phyloP scores from a whole-genome alignment of 495 filamentous ascomycete genomes.

The Penicillium maclennaniae region DNA sequence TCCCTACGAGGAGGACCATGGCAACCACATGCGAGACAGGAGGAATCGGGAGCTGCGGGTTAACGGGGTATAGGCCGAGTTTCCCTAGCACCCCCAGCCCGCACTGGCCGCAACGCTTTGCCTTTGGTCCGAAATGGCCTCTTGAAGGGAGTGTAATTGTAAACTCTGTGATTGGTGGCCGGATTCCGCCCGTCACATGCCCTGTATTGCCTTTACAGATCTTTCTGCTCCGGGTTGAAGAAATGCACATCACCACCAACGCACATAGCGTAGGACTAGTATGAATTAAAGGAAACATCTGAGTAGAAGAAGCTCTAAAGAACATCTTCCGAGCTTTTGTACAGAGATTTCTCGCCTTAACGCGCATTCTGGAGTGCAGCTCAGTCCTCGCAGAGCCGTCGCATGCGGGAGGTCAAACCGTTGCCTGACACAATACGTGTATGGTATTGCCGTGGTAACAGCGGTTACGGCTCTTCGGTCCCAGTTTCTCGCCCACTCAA shows the following conservation, averaged over 20 bases:
- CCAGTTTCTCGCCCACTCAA: constrained; percentile 42
- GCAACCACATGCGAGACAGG: constrained; percentile 8
- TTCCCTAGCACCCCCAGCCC: not conserved
- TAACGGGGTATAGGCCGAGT: constrained; percentile 12
- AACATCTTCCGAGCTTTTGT: not conserved
- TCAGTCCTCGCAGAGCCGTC: constrained; percentile 14
- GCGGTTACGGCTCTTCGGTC: constrained; percentile 45
- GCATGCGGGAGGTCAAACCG: constrained; percentile 23
- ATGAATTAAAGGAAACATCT: not conserved
- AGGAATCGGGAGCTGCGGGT: not conserved
- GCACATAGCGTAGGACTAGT: not conserved
- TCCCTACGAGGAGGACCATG: not conserved
- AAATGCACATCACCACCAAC: not conserved
- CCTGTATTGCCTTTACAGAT: constrained; percentile 23
- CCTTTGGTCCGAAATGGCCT: constrained; percentile 19
- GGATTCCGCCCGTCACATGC: constrained; percentile 25
- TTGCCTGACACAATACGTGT: constrained; percentile 30
- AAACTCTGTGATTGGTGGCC: constrained; percentile 24
- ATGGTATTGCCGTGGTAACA: constrained; percentile 33
- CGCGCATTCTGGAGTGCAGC: not conserved
- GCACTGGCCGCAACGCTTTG: constrained; percentile 5
- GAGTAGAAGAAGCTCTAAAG: not conserved
- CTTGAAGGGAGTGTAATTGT: constrained; percentile 17
- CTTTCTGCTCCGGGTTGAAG: not conserved
- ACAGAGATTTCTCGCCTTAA: not conserved